Conservation (phyloP, 345 rosid genomes). For the Psidium guajava region DNA sequence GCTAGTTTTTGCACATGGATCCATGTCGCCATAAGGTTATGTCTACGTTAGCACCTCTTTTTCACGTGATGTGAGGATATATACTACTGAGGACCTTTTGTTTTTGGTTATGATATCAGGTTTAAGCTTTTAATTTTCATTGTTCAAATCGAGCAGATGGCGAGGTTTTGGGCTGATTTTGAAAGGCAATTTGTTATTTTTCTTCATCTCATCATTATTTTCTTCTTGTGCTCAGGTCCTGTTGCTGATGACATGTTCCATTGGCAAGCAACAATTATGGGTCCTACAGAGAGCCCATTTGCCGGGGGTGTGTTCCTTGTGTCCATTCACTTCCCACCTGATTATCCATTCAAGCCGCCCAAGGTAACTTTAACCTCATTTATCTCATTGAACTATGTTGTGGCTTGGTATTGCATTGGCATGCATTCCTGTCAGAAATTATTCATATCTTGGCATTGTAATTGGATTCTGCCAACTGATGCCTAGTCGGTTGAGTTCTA, state of each 20-base stretch:
- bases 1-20: background rate
- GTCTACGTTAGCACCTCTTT: background rate
- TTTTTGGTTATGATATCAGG: background rate
- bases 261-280: slow-evolving; percentile 85
- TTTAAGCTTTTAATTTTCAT: background rate
- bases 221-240: slow-evolving; percentile 32
- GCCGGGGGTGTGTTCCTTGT: slow-evolving; percentile 59
- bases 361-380: slow-evolving; percentile 23
- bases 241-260: slow-evolving; percentile 64
- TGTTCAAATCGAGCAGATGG: background rate
- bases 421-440: background rate
- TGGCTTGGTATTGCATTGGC: background rate
- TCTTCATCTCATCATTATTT: background rate
- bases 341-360: slow-evolving; percentile 77
- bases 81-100: background rate
- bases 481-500: background rate
- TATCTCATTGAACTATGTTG: background rate
- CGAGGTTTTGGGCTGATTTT: background rate
- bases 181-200: background rate
- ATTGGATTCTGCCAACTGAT: background rate
- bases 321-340: slow-evolving; percentile 74
- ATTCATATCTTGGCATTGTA: background rate
- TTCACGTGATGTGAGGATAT: background rate
- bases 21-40: background rate
- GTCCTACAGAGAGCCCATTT: slow-evolving; percentile 65